A percentile compares a stretch with the other conserved stretches of the same genome.
phyloP scores from a whole-genome alignment of 2,329 filamentous ascomycete genomes.

The Hypoxylon sp. region DNA sequence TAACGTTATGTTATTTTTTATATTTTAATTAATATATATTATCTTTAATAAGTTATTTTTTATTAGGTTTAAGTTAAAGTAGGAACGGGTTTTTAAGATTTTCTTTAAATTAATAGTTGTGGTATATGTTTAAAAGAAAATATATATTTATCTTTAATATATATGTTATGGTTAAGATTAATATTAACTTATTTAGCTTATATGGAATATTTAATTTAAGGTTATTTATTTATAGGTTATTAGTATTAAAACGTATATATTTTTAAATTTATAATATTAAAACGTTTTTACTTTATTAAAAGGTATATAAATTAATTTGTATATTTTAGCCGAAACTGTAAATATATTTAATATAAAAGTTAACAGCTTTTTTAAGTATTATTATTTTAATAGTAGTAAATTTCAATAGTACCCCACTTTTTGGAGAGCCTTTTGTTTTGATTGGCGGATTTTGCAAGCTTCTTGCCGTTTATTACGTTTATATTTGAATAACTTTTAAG shows the following conservation, averaged over 20 bases:
- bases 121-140: neutral
- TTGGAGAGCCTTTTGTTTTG: too few relatives aligned
- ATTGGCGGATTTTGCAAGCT: too few relatives aligned
- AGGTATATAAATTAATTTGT: neutral
- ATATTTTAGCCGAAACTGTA: neutral
- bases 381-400: too few relatives aligned
- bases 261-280: too few relatives aligned
- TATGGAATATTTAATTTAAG: neutral
- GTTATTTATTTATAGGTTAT: neutral
- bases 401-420: too few relatives aligned
- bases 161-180: neutral
- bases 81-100: neutral
- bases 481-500: too few relatives aligned
- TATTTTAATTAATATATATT: neutral
- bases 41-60: conserved; percentile 1
- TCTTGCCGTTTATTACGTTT: too few relatives aligned
- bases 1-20: neutral
- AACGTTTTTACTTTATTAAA: too few relatives aligned
- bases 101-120: neutral
- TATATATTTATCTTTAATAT: neutral
- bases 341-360: neutral
- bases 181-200: neutral
- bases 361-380: too few relatives aligned
- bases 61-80: neutral
- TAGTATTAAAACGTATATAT: too few relatives aligned